Percentiles rank a stretch among this genome's conserved stretches.
Evolutionary conservation across 257 asterid species (phyloP).

Genomic region (Parsonsia alboflavescens): DNA sequence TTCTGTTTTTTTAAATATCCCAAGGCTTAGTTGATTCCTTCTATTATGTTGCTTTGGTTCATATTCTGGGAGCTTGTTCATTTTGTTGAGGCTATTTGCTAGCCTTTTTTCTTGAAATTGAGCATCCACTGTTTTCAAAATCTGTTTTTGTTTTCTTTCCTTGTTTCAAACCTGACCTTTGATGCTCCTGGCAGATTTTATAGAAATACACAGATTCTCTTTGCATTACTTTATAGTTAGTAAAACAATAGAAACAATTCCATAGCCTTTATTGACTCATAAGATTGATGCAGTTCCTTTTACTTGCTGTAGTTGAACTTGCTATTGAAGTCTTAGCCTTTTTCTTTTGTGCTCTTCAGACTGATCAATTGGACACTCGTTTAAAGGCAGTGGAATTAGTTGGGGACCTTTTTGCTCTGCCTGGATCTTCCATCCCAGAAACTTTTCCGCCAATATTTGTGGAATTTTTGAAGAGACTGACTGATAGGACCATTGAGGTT

Average conservation of each 20-base stretch:
- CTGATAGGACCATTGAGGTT: constrained; percentile 80
- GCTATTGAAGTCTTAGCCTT: constrained; percentile 14
- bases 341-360: constrained; percentile 45
- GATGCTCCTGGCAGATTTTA: background rate
- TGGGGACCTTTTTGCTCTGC: constrained; percentile 79
- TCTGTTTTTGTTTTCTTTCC: background rate
- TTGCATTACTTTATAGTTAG: background rate
- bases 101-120: background rate
- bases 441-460: constrained; percentile 69
- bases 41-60: background rate
- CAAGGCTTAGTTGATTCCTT: background rate
- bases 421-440: constrained; percentile 60
- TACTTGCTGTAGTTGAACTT: background rate
- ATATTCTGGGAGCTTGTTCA: background rate
- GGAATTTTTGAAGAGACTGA: constrained; percentile 83
- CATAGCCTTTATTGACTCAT: background rate
- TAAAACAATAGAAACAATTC: background rate
- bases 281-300: constrained; percentile 6
- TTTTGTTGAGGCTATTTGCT: background rate
- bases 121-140: background rate
- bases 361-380: constrained; percentile 78
- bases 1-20: background rate
- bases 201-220: background rate
- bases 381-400: constrained; percentile 80
- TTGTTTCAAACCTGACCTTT: background rate